A percentile compares a stretch with the other conserved stretches of the same genome.
phyloP scores from a whole-genome alignment of 2,329 filamentous ascomycete genomes.

The Xylariaceae sp. region DNA sequence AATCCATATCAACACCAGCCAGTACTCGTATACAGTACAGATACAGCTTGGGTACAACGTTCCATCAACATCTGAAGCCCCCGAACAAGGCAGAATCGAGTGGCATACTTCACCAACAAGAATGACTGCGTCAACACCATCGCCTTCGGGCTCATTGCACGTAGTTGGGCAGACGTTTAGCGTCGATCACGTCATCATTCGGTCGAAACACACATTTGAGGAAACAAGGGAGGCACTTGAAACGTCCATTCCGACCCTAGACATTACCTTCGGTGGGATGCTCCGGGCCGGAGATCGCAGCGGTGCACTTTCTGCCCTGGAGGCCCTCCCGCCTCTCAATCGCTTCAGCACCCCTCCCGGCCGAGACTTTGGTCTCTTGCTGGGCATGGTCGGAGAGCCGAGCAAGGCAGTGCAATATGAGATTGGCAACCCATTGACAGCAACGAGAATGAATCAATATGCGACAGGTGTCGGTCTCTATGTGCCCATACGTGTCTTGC shows the following conservation, averaged over 20 bases:
- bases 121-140: too few species aligned
- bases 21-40: too few species aligned
- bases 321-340: slow-evolving; percentile 8
- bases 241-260: slow-evolving; percentile 1
- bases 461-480: slow-evolving; percentile 3
- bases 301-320: slow-evolving; percentile 2
- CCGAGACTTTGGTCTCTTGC: slow-evolving; percentile 7
- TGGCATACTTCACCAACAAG: too few species aligned
- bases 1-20: too few species aligned
- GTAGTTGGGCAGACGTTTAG: too few species aligned
- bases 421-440: slow-evolving; percentile 9
- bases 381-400: slow-evolving; percentile 1
- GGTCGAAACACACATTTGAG: slow-evolving; percentile 1
- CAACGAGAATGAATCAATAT: slow-evolving; percentile 3
- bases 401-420: slow-evolving; percentile 5
- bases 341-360: slow-evolving; percentile 4
- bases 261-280: neutral
- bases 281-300: neutral
- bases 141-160: too few species aligned
- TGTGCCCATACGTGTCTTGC: slow-evolving; percentile 4
- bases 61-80: too few species aligned
- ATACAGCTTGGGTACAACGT: too few species aligned
- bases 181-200: neutral
- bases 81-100: too few species aligned
- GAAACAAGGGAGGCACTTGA: slow-evolving; percentile 1